Evolutionary conservation across 192 early-diverging fungal genomes (phyloP).

Genomic region (Entomortierella chlamydospora): DNA sequence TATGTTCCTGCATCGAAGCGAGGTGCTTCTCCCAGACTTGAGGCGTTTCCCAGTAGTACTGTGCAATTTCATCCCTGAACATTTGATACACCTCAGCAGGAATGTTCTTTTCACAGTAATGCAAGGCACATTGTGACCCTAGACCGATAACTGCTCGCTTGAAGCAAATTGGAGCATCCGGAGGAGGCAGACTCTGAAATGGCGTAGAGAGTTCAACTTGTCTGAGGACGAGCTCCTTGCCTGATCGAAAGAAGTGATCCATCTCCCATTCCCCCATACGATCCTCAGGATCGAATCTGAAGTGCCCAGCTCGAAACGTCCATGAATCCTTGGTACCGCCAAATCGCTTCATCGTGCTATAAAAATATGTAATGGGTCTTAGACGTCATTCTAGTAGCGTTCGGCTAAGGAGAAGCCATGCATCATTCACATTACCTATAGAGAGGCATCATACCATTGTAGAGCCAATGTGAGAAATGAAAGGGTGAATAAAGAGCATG

Average conservation of each 20-base stretch:
- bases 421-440: slow-evolving; percentile 26
- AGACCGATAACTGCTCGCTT: slow-evolving; percentile 31
- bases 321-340: slow-evolving; percentile 28
- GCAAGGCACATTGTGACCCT: slow-evolving; percentile 36
- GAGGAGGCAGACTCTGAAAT: slow-evolving; percentile 31
- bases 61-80: slow-evolving; percentile 13
- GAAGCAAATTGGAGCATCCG: slow-evolving; percentile 40
- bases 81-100: slow-evolving; percentile 23
- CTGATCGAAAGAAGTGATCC: slow-evolving; percentile 22
- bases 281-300: not conserved
- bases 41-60: slow-evolving; percentile 26
- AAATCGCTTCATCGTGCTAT: slow-evolving; percentile 41
- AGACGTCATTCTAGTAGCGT: not conserved
- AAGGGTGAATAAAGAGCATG: slow-evolving; percentile 56
- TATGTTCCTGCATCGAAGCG: not conserved
- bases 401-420: not conserved
- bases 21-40: slow-evolving; percentile 18
- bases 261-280: slow-evolving; percentile 26
- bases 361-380: not conserved
- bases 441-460: slow-evolving; percentile 61
- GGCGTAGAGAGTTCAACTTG: slow-evolving; percentile 15
- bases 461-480: slow-evolving; percentile 61
- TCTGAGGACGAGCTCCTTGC: slow-evolving; percentile 34
- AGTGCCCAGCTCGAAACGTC: slow-evolving; percentile 6
- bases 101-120: slow-evolving; percentile 40